Evolutionary conservation across 345 rosid genomes (phyloP).

Genomic region (Citrus unshiu): DNA sequence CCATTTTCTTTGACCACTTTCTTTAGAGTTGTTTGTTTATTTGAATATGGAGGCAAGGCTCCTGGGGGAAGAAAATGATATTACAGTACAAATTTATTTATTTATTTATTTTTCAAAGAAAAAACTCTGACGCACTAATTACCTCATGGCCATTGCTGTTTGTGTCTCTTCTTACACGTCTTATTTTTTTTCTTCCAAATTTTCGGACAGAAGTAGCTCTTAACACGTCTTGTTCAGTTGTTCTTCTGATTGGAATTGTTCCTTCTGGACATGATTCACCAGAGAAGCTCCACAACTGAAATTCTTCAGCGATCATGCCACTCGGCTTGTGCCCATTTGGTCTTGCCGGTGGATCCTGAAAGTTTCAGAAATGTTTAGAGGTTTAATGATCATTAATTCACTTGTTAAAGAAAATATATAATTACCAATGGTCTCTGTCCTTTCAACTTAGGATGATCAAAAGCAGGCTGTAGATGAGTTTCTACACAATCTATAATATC

Average conservation of each 20-base stretch:
- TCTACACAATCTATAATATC: constrained; percentile 81
- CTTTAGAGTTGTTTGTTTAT: constrained; percentile 14
- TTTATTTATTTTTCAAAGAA: too few species aligned
- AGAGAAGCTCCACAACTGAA: constrained; percentile 68
- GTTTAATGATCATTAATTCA: background rate
- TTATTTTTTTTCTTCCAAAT: constrained; percentile 65
- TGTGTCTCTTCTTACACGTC: constrained; percentile 72
- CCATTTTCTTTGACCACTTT: constrained; percentile 38
- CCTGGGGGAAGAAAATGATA: background rate
- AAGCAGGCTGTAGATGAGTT: constrained; percentile 83
- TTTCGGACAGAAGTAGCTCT: constrained; percentile 64
- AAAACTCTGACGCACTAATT: background rate
- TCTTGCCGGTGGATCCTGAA: constrained; percentile 74
- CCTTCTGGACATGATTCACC: constrained; percentile 91
- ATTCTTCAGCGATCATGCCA: constrained; percentile 35
- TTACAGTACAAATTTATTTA: background rate
- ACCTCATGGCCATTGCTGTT: constrained; percentile 91
- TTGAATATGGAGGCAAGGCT: background rate
- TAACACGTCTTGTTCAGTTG: constrained; percentile 73
- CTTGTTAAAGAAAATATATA: background rate
- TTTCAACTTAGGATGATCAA: constrained; percentile 73
- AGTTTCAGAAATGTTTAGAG: constrained; percentile 1
- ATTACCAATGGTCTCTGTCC: constrained; percentile 73
- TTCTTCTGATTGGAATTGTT: constrained; percentile 91
- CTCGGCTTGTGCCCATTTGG: constrained; percentile 44